Evolutionary conservation across 1,284 basidiomycete species (phyloP).

Genomic region (Heliocybe sulcata): DNA sequence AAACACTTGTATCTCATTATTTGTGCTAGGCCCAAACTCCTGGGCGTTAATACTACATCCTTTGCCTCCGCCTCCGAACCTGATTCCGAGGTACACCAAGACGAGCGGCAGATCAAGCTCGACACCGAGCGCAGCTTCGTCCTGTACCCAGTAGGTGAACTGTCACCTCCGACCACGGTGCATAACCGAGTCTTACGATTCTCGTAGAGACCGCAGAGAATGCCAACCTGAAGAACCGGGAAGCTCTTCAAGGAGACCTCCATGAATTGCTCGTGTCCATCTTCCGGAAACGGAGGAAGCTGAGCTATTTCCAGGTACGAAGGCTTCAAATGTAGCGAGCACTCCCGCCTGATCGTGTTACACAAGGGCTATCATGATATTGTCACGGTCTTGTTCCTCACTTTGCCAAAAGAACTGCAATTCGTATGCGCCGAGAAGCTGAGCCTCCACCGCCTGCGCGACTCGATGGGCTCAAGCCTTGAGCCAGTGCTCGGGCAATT

Average conservation of each 20-base stretch:
- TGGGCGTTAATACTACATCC: conserved; percentile 24
- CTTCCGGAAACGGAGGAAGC: conserved; percentile 63
- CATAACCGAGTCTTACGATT: not conserved
- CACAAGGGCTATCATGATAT: conserved; percentile 88
- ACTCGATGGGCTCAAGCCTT: conserved; percentile 82
- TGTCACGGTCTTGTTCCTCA: conserved; percentile 79
- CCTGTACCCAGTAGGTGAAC: conserved; percentile 78
- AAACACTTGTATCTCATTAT: not conserved
- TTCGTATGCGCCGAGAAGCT: conserved; percentile 61
- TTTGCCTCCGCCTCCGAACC: not conserved
- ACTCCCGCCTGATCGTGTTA: not conserved
- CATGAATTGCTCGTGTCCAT: conserved; percentile 71
- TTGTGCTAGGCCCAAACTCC: conserved; percentile 36
- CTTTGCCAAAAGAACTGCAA: conserved; percentile 55
- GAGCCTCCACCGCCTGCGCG: conserved; percentile 77
- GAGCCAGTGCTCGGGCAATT: conserved; percentile 83
- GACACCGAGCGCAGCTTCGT: conserved; percentile 90
- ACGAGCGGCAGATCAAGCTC: conserved; percentile 79
- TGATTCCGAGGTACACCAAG: conserved; percentile 39
- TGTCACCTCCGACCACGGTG: not conserved
- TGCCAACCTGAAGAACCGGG: conserved; percentile 24
- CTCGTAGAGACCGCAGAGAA: conserved; percentile 7
- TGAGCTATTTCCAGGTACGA: conserved; percentile 82
- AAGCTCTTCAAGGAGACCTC: conserved; percentile 57
- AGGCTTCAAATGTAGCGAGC: not conserved